These are phyloP conservation scores for Discostella pseudostelligera DNA, from an alignment of 108 stramenopile species.

Conservation along the genomic window DNA sequence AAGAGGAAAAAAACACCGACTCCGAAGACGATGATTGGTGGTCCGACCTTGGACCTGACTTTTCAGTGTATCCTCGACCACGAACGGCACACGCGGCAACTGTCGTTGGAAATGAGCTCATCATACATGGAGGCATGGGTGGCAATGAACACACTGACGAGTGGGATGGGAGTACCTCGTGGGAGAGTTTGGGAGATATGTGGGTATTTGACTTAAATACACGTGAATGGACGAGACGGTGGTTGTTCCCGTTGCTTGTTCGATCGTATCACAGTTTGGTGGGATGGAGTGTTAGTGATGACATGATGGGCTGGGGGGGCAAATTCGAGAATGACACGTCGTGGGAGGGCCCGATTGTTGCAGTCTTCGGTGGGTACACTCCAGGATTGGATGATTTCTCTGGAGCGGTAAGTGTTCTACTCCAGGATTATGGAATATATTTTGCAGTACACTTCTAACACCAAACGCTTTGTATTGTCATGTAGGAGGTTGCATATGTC, in stretches of 20 bases:
- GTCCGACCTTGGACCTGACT: slow-evolving; percentile 18
- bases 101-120: slow-evolving; percentile 44
- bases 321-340: slow-evolving; percentile 34
- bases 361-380: slow-evolving; percentile 50
- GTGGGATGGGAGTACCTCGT: slow-evolving; percentile 42
- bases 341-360: slow-evolving; percentile 37
- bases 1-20: slow-evolving; percentile 3
- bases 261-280: slow-evolving; percentile 51
- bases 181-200: slow-evolving; percentile 50
- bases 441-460: no score
- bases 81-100: slow-evolving; percentile 59
- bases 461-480: background rate
- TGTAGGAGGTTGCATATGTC: slow-evolving; percentile 45
- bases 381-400: slow-evolving; percentile 39
- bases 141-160: slow-evolving; percentile 23
- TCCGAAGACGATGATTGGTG: slow-evolving; percentile 30
- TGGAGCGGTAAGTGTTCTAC: slow-evolving; percentile 21
- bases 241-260: slow-evolving; percentile 33
- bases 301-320: slow-evolving; percentile 13
- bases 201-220: slow-evolving; percentile 51
- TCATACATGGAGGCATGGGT: slow-evolving; percentile 53
- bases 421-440: no score
- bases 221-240: slow-evolving; percentile 41
- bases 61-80: slow-evolving; percentile 24
- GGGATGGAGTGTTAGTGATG: slow-evolving; percentile 36